Evolutionary conservation across 1,284 basidiomycete species (phyloP).

Genomic region (Omphalotus olearius): DNA sequence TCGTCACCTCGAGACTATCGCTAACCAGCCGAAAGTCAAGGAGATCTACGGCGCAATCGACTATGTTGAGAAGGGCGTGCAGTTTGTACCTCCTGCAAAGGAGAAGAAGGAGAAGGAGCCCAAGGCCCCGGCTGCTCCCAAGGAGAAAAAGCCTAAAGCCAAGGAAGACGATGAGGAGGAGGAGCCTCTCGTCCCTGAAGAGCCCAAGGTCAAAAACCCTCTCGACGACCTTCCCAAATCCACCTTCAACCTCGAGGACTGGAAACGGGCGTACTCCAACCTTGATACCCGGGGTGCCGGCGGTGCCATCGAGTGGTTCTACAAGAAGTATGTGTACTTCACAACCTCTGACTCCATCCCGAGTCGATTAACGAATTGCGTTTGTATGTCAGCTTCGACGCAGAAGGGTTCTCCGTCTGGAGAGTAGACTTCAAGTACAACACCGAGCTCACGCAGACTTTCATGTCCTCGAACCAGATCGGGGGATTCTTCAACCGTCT

Average conservation of each 20-base stretch:
- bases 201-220: slow-evolving; percentile 84
- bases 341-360: background rate
- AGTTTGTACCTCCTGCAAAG: slow-evolving; percentile 75
- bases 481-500: slow-evolving; percentile 96
- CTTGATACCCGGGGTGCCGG: slow-evolving; percentile 82
- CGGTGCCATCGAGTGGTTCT: slow-evolving; percentile 85
- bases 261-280: slow-evolving; percentile 98
- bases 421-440: slow-evolving; percentile 97
- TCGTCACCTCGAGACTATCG: slow-evolving; percentile 82
- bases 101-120: slow-evolving; percentile 47
- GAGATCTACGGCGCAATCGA: slow-evolving; percentile 57
- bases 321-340: slow-evolving; percentile 64
- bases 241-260: slow-evolving; percentile 93
- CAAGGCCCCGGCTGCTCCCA: slow-evolving; percentile 44
- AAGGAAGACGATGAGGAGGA: slow-evolving; percentile 63
- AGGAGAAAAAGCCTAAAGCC: slow-evolving; percentile 60
- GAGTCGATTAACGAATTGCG: slow-evolving; percentile 16
- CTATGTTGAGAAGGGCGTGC: slow-evolving; percentile 70
- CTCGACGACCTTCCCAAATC: slow-evolving; percentile 91
- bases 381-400: slow-evolving; percentile 69
- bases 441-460: slow-evolving; percentile 86
- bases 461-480: slow-evolving; percentile 92
- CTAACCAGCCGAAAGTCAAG: slow-evolving; percentile 77
- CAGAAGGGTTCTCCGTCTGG: slow-evolving; percentile 90
- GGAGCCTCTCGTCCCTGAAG: slow-evolving; percentile 34